Base-by-base conservation (phyloP, 1,139 yeast species). In the Blastobotrys persicus region DNA sequence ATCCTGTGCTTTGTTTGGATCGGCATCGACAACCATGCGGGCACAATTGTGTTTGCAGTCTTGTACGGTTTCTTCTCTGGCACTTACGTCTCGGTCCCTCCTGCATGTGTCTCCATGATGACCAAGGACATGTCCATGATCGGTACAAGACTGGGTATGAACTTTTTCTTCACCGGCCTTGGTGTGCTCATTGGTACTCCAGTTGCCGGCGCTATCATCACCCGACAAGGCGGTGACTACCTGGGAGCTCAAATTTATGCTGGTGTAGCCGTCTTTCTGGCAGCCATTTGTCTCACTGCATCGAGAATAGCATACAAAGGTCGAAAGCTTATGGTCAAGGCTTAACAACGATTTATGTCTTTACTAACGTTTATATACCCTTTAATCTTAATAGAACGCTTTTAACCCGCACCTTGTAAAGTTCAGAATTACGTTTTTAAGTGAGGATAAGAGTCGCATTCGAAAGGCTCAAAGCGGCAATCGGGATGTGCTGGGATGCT, bases 281-380 rank as follows among this genome's bases (percentile, higher is more conserved):
- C 54, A 2, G 48, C 49, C 1, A 39, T 37, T 70, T 85, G 85
- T 80, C 81, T 84, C 75, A 76, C 85, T 66, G 91, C 85, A 51
- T 83, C 94, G 47, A 39, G 57, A 14, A 32, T 35, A 14, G 4
- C 19, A 11, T 4, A 35, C n/a, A 42, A 42, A 13, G 39, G 39
- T 17, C 44, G 45, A 35, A 23, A 40, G 17, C n/a, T 48, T 3
- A 14, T 39, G 16, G 43, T 32, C 17, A 47, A 44, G 31, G 42
- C 44, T 11, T 47, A 38, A 20, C 9, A 7, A 7, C 6, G 23
- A 23, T 23, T 9, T 23, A 23, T 9, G 28, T 23, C 5, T 9
- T 23, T n/a, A n/a, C n/a, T n/a, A n/a, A n/a, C n/a, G n/a, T n/a
- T n/a, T n/a, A n/a, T n/a, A n/a, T n/a, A n/a, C n/a, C n/a, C n/a